Percentiles rank a stretch among this genome's conserved stretches.
Conservation (phyloP, 768 basidiomycete genomes). For the Suillus paluster region DNA sequence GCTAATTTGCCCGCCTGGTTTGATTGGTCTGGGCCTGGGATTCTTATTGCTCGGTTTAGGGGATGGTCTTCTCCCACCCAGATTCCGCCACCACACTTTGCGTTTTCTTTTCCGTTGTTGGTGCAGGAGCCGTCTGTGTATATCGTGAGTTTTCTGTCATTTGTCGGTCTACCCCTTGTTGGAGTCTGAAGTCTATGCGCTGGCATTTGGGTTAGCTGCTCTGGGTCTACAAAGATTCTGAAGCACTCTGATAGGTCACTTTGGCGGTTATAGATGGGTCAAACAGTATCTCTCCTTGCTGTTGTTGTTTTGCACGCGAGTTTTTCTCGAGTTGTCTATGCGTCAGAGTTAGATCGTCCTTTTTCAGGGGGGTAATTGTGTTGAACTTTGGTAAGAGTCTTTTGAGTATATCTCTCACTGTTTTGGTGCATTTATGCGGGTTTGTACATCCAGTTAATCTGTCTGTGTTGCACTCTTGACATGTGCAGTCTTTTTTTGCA, state of each 20-base stretch:
- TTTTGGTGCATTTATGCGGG: not conserved
- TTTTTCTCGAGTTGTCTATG: not conserved
- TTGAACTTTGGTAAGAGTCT: not conserved
- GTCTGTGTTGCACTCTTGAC: too few relatives aligned
- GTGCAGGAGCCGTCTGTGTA: conserved; percentile 22
- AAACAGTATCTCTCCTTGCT: not conserved
- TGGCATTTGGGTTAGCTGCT: not conserved
- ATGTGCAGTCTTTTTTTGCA: not conserved
- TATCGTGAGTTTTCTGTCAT: not conserved
- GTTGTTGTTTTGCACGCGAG: too few relatives aligned
- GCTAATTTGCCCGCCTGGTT: conserved; percentile 25
- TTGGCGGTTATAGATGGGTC: not conserved
- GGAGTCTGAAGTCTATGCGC: not conserved
- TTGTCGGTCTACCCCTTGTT: too few relatives aligned
- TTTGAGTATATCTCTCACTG: not conserved
- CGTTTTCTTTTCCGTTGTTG: conserved; percentile 19
- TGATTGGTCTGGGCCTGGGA: conserved; percentile 14
- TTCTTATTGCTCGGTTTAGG: conserved; percentile 12
- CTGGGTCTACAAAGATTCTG: not conserved
- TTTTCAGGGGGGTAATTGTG: not conserved
- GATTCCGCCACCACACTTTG: conserved; percentile 23
- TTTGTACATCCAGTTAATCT: not conserved
- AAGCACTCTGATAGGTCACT: not conserved
- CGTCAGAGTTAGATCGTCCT: not conserved
- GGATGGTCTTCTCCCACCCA: conserved; percentile 15